These are phyloP conservation scores for Penicillium robsamsonii DNA, from an alignment of 495 filamentous ascomycete species.

Conservation along the genomic window DNA sequence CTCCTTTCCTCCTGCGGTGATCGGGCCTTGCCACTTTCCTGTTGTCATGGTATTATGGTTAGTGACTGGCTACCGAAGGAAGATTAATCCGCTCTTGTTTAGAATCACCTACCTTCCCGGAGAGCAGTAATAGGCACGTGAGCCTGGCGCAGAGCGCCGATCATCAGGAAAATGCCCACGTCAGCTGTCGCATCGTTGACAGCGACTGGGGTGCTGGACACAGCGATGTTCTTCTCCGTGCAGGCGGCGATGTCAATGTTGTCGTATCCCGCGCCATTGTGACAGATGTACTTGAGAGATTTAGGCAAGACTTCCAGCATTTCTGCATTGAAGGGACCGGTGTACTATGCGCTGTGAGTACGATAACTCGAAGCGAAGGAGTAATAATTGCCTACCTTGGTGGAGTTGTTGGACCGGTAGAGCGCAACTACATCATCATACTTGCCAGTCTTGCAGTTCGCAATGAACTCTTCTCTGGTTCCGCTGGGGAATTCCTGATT, in stretches of 20 bases:
- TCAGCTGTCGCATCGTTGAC: conserved; percentile 73
- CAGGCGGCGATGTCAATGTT: conserved; percentile 74
- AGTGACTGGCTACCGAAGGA: background rate
- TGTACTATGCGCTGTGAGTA: conserved; percentile 42
- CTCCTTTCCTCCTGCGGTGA: conserved; percentile 8
- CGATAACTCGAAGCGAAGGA: background rate
- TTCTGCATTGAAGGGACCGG: conserved; percentile 59
- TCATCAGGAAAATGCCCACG: conserved; percentile 67
- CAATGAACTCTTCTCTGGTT: conserved; percentile 51
- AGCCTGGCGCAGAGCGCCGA: conserved; percentile 65
- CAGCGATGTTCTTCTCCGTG: conserved; percentile 56
- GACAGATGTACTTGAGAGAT: conserved; percentile 73
- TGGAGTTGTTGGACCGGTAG: conserved; percentile 60
- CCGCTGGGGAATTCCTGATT: conserved; percentile 54
- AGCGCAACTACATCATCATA: conserved; percentile 58
- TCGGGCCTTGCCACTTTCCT: conserved; percentile 51
- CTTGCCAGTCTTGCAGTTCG: conserved; percentile 50
- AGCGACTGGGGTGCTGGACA: conserved; percentile 65
- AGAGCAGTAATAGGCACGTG: conserved; percentile 62
- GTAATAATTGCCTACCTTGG: conserved; percentile 38
- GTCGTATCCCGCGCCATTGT: conserved; percentile 87
- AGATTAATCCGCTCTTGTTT: background rate
- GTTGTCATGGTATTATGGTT: conserved; percentile 8
- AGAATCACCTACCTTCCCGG: conserved; percentile 49
- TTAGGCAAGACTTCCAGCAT: conserved; percentile 59